Evolutionary conservation across 139 green algal genomes (phyloP).

Genomic region (Trebouxia sp.): DNA sequence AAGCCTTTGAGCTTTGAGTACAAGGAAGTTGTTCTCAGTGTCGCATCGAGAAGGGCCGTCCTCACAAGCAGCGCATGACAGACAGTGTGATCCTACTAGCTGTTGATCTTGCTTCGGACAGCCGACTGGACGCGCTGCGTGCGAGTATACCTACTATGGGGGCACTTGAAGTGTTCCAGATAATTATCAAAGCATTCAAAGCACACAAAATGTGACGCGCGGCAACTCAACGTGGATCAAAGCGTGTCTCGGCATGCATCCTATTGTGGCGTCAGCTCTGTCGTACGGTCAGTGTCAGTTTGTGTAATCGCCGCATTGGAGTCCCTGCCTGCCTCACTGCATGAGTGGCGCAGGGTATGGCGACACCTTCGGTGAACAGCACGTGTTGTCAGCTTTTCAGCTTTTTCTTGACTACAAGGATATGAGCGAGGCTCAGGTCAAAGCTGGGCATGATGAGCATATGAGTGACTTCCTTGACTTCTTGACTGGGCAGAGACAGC

Average conservation of each 20-base stretch:
- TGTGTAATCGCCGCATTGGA: background rate
- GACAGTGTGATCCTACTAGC: no score
- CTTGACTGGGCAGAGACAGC: background rate
- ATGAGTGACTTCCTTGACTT: constrained; percentile 26
- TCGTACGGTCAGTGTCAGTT: background rate
- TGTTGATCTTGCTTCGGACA: no score
- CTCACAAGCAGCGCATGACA: no score
- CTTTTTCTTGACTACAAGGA: background rate
- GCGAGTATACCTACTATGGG: no score
- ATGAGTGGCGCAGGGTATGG: constrained; percentile 1
- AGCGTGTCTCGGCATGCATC: background rate
- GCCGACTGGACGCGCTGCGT: no score
- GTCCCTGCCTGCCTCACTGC: background rate
- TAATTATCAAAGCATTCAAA: no score
- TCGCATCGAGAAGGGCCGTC: no score
- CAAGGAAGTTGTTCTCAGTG: no score
- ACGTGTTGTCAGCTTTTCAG: background rate
- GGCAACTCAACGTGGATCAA: no score
- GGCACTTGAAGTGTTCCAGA: no score
- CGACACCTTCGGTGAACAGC: background rate
- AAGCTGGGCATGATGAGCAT: background rate
- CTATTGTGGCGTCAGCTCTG: background rate
- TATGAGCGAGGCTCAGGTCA: background rate
- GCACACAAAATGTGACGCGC: no score
- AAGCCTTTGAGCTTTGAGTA: no score